Evolutionary conservation across 2,329 filamentous ascomycete species (phyloP), one percentile per base, ranked within the genome.

Genomic region (Neoarthrinium moseri): DNA sequence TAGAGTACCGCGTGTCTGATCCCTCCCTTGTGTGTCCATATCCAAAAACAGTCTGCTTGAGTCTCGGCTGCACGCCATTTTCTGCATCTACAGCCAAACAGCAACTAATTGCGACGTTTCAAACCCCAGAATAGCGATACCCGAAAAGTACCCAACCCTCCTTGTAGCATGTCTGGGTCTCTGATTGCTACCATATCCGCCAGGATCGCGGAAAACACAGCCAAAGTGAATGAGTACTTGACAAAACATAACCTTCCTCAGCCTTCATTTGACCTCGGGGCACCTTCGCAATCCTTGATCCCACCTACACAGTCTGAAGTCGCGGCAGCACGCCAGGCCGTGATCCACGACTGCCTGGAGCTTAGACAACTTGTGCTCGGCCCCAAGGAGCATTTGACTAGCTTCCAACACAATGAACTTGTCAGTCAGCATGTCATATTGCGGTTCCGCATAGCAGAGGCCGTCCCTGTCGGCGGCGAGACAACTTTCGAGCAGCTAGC

Each of bases 191-290:
- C 10, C 10, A 37, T 32, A 7, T 35, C 33, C 7, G 15, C 33
- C 6, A 35, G 33, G 8, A 57, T 58, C 8, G 52, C 52, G 5
- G 22, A 43, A 7, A 58, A 57, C 23, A 56, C 51, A 6, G 26
- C 49, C 11, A 52, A 43, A 33, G 46, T 56, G 3, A 44, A 51
- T 11, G 50, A 54, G 5, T 56, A 55, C 41, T 23, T 56, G 12
- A 30, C 43, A 10, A 12, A 39, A 4, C 42, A 53, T 15, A 42
- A 48, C 21, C 36, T 58, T 6, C 43, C 55, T 13, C 36, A 45
- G 17, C 56, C 53, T 2, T 55, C 52, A n/a, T 54, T 55, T 30
- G 48, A 45, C 24, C 3, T 50, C 13, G 43, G 53, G 26, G 46
- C 44, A 15, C 51, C 54, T 10, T 21, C 18, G 3, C 15, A 47